phyloP scores from a whole-genome alignment of 164 flowering plant genomes.

The Aristolochia californica region DNA sequence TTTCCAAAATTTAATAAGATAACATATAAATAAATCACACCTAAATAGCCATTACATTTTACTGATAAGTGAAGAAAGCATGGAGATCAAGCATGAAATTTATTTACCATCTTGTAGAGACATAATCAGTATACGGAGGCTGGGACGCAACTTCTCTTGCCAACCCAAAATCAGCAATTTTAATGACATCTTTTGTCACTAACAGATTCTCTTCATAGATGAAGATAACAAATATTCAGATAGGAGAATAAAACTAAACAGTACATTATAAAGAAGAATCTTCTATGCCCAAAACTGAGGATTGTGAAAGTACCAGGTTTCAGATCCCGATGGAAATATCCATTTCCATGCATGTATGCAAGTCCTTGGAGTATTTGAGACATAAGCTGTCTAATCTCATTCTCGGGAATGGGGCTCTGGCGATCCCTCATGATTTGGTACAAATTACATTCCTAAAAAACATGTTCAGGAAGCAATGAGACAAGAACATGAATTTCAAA shows the following conservation, averaged over 20 bases:
- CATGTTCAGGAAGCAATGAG: constrained; percentile 7
- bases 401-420: constrained; percentile 51
- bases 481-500: no score
- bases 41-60: no score
- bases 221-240: constrained; percentile 1
- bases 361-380: constrained; percentile 73
- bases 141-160: constrained; percentile 73
- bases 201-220: constrained; percentile 58
- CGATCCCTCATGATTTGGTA: constrained; percentile 63
- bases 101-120: constrained; percentile 79
- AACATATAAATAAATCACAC: no score
- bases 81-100: background rate
- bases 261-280: background rate
- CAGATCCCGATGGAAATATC: constrained; percentile 76
- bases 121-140: constrained; percentile 89
- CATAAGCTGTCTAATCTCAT: constrained; percentile 55
- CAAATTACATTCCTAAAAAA: constrained; percentile 57
- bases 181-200: constrained; percentile 61
- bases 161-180: constrained; percentile 92
- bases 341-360: constrained; percentile 60
- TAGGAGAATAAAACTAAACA: background rate
- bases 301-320: constrained; percentile 59
- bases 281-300: background rate
- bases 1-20: background rate
- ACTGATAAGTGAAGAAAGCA: no score